Evolutionary conservation across 1,284 basidiomycete genomes (phyloP), one percentile per base, ranked within the genome.

Genomic region (Apiotrichum sp.): DNA sequence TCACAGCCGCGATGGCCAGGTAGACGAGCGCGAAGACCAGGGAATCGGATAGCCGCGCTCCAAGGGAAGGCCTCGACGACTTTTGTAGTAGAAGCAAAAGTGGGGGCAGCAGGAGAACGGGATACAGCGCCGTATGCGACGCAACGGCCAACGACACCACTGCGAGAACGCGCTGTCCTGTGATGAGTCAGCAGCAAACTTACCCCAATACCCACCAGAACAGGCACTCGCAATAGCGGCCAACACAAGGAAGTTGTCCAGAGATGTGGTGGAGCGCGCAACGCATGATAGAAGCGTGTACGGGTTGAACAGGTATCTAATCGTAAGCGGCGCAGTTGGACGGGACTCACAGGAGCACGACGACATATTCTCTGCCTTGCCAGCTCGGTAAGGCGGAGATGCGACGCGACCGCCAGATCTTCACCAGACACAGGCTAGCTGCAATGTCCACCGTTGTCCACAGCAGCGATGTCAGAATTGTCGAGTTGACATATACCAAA

Each of bases 271-370:
- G 0, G 92, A 93, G 7, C 85, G 77, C 0, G 90, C 87, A 2
- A 93, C 76, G 40, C 85, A 87, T 0, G 91, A 84, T 1, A 90
- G 78, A 47, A 93, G 72, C 5, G 88, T 77, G 71, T 95, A 93
- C 4, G 93, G 93, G 65, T 96, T 96, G 58, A 95, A 76, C 3
- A 97, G 81, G 74, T 87, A 93, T 41, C 89, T 93, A 57, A 64
- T 16, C 29, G 44, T 46, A 16, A 36, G 8, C 45, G 55, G n/a
- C 31, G 10, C 38, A 7, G 9, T 43, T 0, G 9, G 16, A 29
- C n/a, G 1, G 6, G 14, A 80, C 85, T 65, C 66, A 89, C 88
- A 82, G 70, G 29, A 82, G 80, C 34, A 81, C 83, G 43, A 91
- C 55, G n/a, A 54, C 29, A 49, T 52, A 31, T 32, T 59, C 54